Evolutionary conservation across 1,139 yeast genomes (phyloP).

Genomic region (Ogataea hybrid): DNA sequence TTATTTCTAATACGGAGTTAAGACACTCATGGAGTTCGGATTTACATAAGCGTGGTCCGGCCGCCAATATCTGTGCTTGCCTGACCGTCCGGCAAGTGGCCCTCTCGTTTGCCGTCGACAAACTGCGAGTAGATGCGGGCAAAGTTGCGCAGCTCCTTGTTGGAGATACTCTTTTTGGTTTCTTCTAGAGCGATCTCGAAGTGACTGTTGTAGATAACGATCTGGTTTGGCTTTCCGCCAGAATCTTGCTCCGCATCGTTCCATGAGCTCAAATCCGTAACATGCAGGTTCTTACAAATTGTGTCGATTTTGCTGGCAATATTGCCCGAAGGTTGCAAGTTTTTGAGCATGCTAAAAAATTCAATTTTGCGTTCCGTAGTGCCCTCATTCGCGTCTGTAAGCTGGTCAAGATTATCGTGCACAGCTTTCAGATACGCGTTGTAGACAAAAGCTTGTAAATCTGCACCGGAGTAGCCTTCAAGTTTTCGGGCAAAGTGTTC

Average conservation of each 20-base stretch:
- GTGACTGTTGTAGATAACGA: constrained; percentile 51
- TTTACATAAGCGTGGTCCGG: constrained; percentile 20
- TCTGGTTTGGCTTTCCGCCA: constrained; percentile 16
- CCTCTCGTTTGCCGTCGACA: constrained; percentile 69
- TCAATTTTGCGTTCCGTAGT: constrained; percentile 11
- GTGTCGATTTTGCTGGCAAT: constrained; percentile 21
- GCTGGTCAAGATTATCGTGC: constrained; percentile 63
- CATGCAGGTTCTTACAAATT: constrained; percentile 13
- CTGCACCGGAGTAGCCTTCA: constrained; percentile 91
- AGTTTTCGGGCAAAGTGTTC: constrained; percentile 57
- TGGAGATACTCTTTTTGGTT: constrained; percentile 88
- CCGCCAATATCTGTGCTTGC: constrained; percentile 86
- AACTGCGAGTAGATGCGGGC: constrained; percentile 68
- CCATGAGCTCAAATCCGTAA: constrained; percentile 8
- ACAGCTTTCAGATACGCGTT: constrained; percentile 92
- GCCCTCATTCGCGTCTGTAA: constrained; percentile 24
- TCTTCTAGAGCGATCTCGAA: constrained; percentile 65
- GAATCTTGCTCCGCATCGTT: not conserved
- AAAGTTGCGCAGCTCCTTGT: constrained; percentile 64
- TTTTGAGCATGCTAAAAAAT: constrained; percentile 21
- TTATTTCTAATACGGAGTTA: constrained; percentile 5
- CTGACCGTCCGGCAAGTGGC: constrained; percentile 85
- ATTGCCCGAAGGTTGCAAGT: constrained; percentile 7
- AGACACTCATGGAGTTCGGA: not conserved
- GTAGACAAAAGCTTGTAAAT: constrained; percentile 87